Evolutionary conservation across 176 grass and related monocot species (phyloP).

Genomic region (Eleusine coracana): DNA sequence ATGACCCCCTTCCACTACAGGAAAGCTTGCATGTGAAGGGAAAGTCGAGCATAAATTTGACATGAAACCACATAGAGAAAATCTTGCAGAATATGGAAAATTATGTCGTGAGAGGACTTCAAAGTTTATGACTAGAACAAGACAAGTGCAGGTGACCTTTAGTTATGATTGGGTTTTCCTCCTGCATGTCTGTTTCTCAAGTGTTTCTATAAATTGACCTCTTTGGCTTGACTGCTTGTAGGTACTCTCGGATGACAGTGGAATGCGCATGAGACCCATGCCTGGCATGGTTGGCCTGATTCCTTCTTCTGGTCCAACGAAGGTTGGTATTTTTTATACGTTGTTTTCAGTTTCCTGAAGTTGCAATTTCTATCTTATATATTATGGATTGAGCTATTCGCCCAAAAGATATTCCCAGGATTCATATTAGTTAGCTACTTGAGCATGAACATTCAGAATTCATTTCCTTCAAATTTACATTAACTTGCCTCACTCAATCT

Average conservation of each 20-base stretch:
- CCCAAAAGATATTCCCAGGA: background rate
- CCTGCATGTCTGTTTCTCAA: background rate
- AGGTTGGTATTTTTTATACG: constrained; percentile 45
- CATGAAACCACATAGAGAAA: constrained; percentile 88
- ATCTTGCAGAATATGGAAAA: constrained; percentile 81
- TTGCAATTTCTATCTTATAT: constrained; percentile 5
- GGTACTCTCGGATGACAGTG: constrained; percentile 74
- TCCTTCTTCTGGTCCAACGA: constrained; percentile 52
- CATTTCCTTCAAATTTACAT: background rate
- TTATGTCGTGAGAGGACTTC: constrained; percentile 83
- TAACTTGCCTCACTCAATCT: background rate
- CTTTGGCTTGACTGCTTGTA: constrained; percentile 32
- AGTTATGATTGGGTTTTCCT: background rate
- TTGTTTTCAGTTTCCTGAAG: background rate
- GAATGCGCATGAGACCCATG: constrained; percentile 78
- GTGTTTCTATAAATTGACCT: background rate
- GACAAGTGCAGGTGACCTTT: constrained; percentile 68
- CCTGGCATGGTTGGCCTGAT: constrained; percentile 64
- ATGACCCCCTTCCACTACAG: constrained; percentile 18
- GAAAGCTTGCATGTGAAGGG: constrained; percentile 72
- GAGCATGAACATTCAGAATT: background rate
- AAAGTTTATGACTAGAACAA: constrained; percentile 68
- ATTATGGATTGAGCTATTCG: background rate
- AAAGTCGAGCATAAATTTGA: constrained; percentile 92
- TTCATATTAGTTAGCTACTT: background rate